Conservation (phyloP, 2,329 filamentous ascomycete genomes). For the Hawksworthiomyces lignivorus region DNA sequence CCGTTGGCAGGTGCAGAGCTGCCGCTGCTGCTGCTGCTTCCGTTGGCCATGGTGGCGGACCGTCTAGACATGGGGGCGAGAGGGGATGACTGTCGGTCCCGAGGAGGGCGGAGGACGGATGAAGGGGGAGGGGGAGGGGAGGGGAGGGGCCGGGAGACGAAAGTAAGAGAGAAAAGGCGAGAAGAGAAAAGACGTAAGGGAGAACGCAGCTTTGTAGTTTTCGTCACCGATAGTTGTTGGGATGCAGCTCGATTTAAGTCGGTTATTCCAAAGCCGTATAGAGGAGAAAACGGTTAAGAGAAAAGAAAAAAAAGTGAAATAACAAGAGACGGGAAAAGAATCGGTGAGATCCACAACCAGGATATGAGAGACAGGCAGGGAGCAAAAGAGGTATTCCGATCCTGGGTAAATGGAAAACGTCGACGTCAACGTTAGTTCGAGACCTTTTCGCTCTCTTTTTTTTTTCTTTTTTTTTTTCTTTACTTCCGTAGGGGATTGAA, state of each 20-base stretch:
- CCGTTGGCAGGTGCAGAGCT: not conserved
- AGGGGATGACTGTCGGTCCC: not conserved
- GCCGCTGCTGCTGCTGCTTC: constrained; percentile 5
- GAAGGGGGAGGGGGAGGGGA: not conserved
- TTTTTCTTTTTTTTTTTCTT: not conserved
- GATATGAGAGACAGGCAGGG: not conserved
- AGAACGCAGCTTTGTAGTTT: too few relatives aligned
- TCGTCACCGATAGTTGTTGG: too few relatives aligned
- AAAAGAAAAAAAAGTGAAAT: not conserved
- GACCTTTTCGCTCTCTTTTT: not conserved
- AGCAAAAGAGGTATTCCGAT: not conserved
- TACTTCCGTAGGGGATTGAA: too few relatives aligned
- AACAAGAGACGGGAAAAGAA: not conserved
- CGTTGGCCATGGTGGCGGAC: constrained; percentile 12
- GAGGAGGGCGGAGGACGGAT: not conserved
- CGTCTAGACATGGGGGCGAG: constrained; percentile 14
- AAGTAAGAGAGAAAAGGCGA: not conserved
- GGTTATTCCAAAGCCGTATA: too few relatives aligned
- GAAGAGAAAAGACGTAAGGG: not conserved
- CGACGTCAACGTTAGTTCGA: too few relatives aligned
- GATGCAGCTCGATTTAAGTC: too few relatives aligned
- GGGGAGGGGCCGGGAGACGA: too few relatives aligned
- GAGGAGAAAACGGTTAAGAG: not conserved
- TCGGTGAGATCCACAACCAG: not conserved
- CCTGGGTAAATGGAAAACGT: too few relatives aligned